These are phyloP conservation scores for Selaginella moellendorffii DNA, from an alignment of 75 land plant genomes.

Conservation along the genomic window DNA sequence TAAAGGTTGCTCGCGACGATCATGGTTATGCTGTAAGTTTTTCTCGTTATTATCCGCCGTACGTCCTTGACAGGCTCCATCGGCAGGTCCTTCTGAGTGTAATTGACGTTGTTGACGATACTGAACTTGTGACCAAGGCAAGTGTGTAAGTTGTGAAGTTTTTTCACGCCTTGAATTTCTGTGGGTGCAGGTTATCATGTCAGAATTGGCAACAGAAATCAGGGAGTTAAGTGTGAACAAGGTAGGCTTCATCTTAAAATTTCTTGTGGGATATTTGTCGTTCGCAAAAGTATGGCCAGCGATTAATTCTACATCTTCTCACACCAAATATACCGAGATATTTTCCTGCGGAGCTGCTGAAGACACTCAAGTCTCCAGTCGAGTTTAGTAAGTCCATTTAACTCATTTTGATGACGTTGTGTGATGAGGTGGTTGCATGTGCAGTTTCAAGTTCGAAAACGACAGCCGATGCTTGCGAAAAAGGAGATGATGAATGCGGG, in stretches of 20 bases:
- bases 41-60: too few relatives aligned
- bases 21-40: constrained; percentile 59
- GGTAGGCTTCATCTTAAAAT: constrained; percentile 30
- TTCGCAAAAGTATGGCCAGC: constrained; percentile 68
- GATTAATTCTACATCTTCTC: constrained; percentile 57
- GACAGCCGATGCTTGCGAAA: too few relatives aligned
- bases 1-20: constrained; percentile 63
- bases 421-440: too few relatives aligned
- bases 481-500: background rate
- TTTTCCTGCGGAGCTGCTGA: constrained; percentile 51
- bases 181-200: constrained; percentile 48
- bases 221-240: constrained; percentile 58
- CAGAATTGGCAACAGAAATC: constrained; percentile 40
- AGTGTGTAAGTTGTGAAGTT: background rate
- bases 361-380: constrained; percentile 20
- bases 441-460: too few relatives aligned
- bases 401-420: background rate
- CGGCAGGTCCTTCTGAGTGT: constrained; percentile 64
- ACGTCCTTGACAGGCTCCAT: background rate
- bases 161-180: background rate
- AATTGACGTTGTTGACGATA: constrained; percentile 73
- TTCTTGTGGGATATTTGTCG: background rate
- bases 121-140: constrained; percentile 76
- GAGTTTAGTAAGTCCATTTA: background rate
- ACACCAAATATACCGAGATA: constrained; percentile 59